These are phyloP conservation scores for Fragilaria radians DNA, from an alignment of 108 stramenopile species.

Conservation along the genomic window DNA sequence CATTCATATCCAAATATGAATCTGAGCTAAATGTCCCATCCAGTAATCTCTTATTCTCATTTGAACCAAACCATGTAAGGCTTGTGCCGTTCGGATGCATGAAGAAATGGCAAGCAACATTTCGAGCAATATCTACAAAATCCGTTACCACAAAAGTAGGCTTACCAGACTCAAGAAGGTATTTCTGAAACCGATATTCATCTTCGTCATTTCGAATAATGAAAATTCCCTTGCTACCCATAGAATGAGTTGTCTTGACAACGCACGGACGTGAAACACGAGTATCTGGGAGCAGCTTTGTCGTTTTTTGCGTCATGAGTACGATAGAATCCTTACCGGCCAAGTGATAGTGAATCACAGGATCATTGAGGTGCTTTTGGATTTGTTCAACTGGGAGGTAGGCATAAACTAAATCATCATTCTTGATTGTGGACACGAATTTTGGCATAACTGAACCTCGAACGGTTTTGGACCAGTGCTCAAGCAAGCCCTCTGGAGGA, in stretches of 20 bases:
- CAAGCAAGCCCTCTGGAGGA: slow-evolving; percentile 16
- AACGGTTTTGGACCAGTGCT: slow-evolving; percentile 17
- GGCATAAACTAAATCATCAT: slow-evolving; percentile 16
- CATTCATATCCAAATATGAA: slow-evolving; percentile 15
- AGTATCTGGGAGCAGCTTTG: slow-evolving; percentile 27
- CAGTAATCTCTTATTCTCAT: slow-evolving; percentile 20
- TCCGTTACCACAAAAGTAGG: slow-evolving; percentile 26
- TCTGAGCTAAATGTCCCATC: slow-evolving; percentile 24
- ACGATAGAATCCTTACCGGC: slow-evolving; percentile 28
- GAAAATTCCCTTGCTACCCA: slow-evolving; percentile 30
- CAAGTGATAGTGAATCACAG: slow-evolving; percentile 24
- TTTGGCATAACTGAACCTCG: slow-evolving; percentile 9
- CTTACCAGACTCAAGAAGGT: slow-evolving; percentile 20
- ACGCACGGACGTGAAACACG: slow-evolving; percentile 21
- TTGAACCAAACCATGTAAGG: slow-evolving; percentile 26
- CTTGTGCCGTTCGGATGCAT: slow-evolving; percentile 22
- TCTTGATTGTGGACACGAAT: slow-evolving; percentile 10
- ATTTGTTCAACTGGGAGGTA: slow-evolving; percentile 25
- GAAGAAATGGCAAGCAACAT: slow-evolving; percentile 32
- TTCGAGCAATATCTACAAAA: slow-evolving; percentile 28
- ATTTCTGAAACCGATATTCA: slow-evolving; percentile 20
- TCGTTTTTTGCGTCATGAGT: slow-evolving; percentile 30
- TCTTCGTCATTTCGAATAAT: slow-evolving; percentile 32
- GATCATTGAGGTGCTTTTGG: slow-evolving; percentile 26
- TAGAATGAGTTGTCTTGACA: slow-evolving; percentile 34